These are phyloP conservation scores for Vanilla planifolia DNA, from an alignment of 106 monocot species.

Conservation along the genomic window DNA sequence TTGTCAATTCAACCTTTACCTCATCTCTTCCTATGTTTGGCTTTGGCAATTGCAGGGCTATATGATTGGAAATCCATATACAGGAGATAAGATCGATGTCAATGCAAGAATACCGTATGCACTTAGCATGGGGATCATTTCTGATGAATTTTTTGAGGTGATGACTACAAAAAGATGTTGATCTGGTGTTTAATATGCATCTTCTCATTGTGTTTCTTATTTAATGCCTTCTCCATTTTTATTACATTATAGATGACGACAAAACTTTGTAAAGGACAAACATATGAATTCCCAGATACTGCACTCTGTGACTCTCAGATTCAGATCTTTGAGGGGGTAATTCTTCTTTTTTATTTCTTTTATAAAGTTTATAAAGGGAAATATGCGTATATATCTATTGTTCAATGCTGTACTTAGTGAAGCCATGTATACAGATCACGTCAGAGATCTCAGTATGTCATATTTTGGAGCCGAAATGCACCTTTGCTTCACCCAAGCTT, in stretches of 20 bases:
- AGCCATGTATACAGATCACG: not conserved
- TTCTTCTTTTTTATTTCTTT: not conserved
- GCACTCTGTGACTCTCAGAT: not conserved
- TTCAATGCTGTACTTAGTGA: too few relatives aligned
- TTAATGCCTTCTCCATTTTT: not conserved
- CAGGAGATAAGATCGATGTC: slow-evolving; percentile 11
- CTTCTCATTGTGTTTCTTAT: too few relatives aligned
- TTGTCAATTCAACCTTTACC: not conserved
- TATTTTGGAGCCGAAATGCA: slow-evolving; percentile 5
- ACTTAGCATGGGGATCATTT: slow-evolving; percentile 31
- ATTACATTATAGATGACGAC: not conserved
- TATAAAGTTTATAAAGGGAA: too few relatives aligned
- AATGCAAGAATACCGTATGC: not conserved
- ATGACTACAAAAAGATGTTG: too few relatives aligned
- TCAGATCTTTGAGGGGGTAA: not conserved
- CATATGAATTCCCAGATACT: not conserved
- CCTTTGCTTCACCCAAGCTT: not conserved
- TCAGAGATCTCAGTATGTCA: not conserved
- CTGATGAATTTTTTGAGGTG: slow-evolving; percentile 37
- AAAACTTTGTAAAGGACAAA: not conserved
- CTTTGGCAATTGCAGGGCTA: slow-evolving; percentile 40
- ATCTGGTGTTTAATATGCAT: too few relatives aligned
- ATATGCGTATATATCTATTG: too few relatives aligned
- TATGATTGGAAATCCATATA: slow-evolving; percentile 35
- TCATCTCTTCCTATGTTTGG: not conserved